Evolutionary conservation across 192 early-diverging fungal species (phyloP), one percentile per base, ranked within the genome.

Genomic region (Cladochytrium replicatum): DNA sequence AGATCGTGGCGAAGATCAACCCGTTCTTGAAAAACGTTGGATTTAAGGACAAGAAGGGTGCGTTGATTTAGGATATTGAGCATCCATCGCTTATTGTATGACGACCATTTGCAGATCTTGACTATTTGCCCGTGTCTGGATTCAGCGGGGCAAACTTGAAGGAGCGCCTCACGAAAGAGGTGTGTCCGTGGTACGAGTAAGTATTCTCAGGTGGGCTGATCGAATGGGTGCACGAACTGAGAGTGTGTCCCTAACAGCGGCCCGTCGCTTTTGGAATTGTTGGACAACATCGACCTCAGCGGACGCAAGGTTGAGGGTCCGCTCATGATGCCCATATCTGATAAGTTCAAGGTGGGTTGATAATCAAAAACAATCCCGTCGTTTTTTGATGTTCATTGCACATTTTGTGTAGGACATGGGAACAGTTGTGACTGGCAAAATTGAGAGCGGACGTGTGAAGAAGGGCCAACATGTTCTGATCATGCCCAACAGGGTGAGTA

Each of bases 111-210:
- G 46, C 62, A 43, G 90, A 99, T 62, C 52, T 97, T 48, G 73
- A 78, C 30, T 85, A 83, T 53, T 74, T 99, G 56, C 96, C 96
- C 30, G 82, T 99, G 6, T 97, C 93, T 60, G 96, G 92, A 15
- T 99, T 70, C 74, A 91, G 91, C 31, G 96, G 96, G 43, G 91
- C 88, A 19, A 96, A 96, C 69, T 71, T 99, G 65, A 97, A 95
- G 68, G 88, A 95, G 50, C 67, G 78, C 27, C 53, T 89, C 15
- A 69, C 64, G 46, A 48, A 58, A 34, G 55, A 69, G 8, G 43
- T 47, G 13, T 69, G 67, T 50, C 38, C 50, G 30, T 69, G 49
- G 48, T 68, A 72, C 57, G 45, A 44, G 31, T 6, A 28, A 58
- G 23, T 6, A 11, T n/a, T n/a, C n/a, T n/a, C n/a, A n/a, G n/a